Percentiles rank a stretch among this genome's conserved stretches.
phyloP scores from a whole-genome alignment of 768 basidiomycete genomes.

The Lactarius vividus region DNA sequence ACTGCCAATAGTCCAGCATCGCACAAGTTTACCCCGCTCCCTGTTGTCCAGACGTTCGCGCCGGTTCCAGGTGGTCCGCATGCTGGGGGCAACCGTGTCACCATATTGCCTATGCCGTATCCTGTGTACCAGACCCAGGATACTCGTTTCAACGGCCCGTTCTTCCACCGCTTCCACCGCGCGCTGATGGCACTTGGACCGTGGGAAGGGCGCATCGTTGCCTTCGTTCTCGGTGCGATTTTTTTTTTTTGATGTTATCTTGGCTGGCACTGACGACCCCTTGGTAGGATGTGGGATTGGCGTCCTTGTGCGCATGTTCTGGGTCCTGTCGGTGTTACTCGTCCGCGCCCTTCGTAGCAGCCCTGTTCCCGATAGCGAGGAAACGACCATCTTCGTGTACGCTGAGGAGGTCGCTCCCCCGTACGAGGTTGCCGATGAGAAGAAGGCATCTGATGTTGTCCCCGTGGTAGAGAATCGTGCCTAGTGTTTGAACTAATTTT shows the following conservation, averaged over 20 bases:
- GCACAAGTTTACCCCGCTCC: not conserved
- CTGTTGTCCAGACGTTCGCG: not conserved
- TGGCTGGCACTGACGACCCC: not conserved
- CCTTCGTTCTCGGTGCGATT: conserved; percentile 78
- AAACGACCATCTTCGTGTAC: conserved; percentile 12
- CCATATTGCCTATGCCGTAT: not conserved
- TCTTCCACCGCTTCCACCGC: conserved; percentile 50
- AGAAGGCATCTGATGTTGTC: not conserved
- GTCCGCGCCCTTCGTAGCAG: conserved; percentile 51
- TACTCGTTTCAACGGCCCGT: conserved; percentile 22
- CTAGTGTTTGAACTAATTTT: not conserved
- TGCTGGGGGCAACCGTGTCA: not conserved
- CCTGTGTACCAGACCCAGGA: conserved; percentile 32
- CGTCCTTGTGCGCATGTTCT: conserved; percentile 77
- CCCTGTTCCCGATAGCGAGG: conserved; percentile 42
- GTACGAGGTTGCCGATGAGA: conserved; percentile 14
- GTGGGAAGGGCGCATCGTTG: conserved; percentile 71
- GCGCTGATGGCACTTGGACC: conserved; percentile 70
- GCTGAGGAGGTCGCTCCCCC: conserved; percentile 19
- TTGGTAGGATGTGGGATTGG: conserved; percentile 75
- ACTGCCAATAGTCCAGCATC: not conserved
- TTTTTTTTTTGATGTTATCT: not conserved
- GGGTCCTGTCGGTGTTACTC: conserved; percentile 61
- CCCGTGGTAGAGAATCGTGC: not conserved
- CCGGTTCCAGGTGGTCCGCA: not conserved